Conservation (phyloP, 2,329 filamentous ascomycete genomes). For the Sordariomycetes sp. region DNA sequence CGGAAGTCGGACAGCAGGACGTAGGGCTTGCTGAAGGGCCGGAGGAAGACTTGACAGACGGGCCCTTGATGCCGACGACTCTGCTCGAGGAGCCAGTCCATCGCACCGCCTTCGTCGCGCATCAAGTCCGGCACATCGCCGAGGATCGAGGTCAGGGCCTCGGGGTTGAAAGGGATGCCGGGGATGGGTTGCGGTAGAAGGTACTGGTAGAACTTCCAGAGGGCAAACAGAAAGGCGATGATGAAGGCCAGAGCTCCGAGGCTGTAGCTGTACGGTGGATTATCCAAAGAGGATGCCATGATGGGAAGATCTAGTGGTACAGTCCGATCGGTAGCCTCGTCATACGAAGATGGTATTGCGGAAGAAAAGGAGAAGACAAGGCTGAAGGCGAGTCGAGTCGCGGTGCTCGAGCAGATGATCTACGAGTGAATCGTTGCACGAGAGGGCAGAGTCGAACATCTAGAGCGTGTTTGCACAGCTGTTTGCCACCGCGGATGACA, state of each 20-base stretch:
- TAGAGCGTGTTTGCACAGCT: no score
- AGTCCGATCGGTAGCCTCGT: no score
- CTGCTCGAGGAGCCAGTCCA: slow-evolving; percentile 17
- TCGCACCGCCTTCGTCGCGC: slow-evolving; percentile 3
- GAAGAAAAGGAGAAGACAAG: no score
- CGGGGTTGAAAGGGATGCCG: slow-evolving; percentile 33
- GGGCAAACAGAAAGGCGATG: neutral
- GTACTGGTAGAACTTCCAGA: neutral
- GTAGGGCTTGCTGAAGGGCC: slow-evolving; percentile 29
- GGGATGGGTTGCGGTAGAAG: slow-evolving; percentile 31
- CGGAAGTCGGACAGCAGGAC: slow-evolving; percentile 30
- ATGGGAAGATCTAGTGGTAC: no score
- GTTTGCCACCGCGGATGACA: no score
- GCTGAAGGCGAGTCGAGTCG: no score
- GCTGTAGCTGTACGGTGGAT: no score
- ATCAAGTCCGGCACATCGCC: slow-evolving; percentile 27
- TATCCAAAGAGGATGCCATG: no score
- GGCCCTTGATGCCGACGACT: slow-evolving; percentile 23
- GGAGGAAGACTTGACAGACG: slow-evolving; percentile 36
- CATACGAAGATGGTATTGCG: no score
- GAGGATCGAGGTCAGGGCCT: slow-evolving; percentile 22
- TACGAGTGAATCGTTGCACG: no score
- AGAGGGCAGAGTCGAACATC: no score
- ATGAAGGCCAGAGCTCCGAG: neutral
- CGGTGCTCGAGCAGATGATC: no score